phyloP scores from a whole-genome alignment of 192 early-diverging fungal genomes.

The Endogone sp. region DNA sequence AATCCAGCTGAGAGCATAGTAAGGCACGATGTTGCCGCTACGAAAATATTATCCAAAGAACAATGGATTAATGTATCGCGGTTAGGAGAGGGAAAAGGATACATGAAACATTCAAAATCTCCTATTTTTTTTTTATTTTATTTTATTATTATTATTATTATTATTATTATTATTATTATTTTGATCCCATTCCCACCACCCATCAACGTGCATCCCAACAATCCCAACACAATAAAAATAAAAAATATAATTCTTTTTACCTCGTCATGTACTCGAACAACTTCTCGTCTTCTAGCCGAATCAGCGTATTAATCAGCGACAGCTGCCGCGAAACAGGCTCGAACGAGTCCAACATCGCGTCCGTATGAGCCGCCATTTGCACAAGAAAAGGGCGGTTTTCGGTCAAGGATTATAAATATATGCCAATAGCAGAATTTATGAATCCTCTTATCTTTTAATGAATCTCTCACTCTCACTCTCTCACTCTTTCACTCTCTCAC shows the following conservation, averaged over 20 bases:
- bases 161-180: too few species aligned
- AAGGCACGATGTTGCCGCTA: conserved; percentile 47
- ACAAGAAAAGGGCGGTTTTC: background rate
- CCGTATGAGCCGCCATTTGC: conserved; percentile 16
- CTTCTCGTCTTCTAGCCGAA: conserved; percentile 45
- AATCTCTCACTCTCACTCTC: too few species aligned
- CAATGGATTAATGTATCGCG: background rate
- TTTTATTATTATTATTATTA: too few species aligned
- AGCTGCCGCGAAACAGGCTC: conserved; percentile 46
- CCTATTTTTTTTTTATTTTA: too few species aligned
- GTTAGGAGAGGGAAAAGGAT: conserved; percentile 24
- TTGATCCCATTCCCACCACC: too few species aligned
- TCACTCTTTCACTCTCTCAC: too few species aligned
- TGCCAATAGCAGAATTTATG: too few species aligned
- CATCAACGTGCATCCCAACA: conserved; percentile 13
- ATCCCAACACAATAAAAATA: too few species aligned
- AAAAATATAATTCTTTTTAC: background rate
- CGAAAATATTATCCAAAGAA: background rate
- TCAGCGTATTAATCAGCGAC: conserved; percentile 36
- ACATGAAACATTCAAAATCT: conserved; percentile 25
- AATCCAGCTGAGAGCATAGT: conserved; percentile 68
- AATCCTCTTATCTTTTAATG: too few species aligned
- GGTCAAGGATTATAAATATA: conserved; percentile 24
- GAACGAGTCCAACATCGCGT: conserved; percentile 52
- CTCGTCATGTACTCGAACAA: conserved; percentile 13